Percentiles rank a stretch among this genome's conserved stretches.
phyloP scores from a whole-genome alignment of 1,284 basidiomycete genomes.

The Pisolithus thermaeus region DNA sequence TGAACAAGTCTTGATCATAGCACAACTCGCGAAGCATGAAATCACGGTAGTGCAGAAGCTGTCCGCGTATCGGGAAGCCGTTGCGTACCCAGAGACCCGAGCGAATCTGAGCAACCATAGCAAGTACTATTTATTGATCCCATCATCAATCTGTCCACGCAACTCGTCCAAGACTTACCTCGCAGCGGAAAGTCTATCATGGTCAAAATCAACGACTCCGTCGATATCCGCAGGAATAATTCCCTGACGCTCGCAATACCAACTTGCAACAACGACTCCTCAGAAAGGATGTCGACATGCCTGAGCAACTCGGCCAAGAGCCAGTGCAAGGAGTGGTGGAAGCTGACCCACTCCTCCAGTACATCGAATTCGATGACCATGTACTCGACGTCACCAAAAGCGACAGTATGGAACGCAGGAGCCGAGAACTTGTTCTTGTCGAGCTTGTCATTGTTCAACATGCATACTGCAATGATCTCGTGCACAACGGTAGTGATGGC shows the following conservation, averaged over 20 bases:
- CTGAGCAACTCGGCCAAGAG: constrained; percentile 88
- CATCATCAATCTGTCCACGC: constrained; percentile 1
- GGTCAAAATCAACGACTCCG: constrained; percentile 59
- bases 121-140: constrained; percentile 51
- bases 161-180: constrained; percentile 45
- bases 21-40: constrained; percentile 94
- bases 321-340: constrained; percentile 94
- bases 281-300: constrained; percentile 62
- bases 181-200: constrained; percentile 83
- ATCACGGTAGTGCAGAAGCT: constrained; percentile 96
- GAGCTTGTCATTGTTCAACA: constrained; percentile 55
- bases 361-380: constrained; percentile 74
- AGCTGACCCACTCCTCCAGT: constrained; percentile 79
- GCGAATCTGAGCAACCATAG: constrained; percentile 91
- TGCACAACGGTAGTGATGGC: constrained; percentile 69
- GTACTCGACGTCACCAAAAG: constrained; percentile 57
- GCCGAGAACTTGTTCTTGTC: constrained; percentile 60
- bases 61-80: constrained; percentile 91
- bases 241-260: constrained; percentile 55
- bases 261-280: constrained; percentile 44
- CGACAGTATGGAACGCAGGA: constrained; percentile 57
- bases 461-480: constrained; percentile 71
- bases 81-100: constrained; percentile 98
- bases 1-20: constrained; percentile 94
- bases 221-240: constrained; percentile 53